Evolutionary conservation across 176 grass and related monocot species (phyloP).

Genomic region (Bothriochloa decipiens): DNA sequence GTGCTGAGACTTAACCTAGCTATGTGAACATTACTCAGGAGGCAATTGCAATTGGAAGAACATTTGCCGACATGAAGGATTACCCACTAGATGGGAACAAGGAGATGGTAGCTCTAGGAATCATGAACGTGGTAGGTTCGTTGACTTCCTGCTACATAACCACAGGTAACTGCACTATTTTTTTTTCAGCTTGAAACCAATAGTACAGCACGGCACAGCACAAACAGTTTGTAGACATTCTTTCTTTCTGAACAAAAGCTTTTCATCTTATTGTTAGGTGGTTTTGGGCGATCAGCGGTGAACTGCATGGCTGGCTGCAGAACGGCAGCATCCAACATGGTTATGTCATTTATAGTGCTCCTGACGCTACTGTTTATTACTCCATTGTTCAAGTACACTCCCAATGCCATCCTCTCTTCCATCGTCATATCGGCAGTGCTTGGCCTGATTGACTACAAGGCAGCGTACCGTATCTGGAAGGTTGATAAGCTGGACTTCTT

Average conservation of each 20-base stretch:
- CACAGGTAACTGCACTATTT: too few relatives aligned
- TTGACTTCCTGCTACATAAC: too few relatives aligned
- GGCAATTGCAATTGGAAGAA: too few relatives aligned
- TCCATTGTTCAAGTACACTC: constrained; percentile 91
- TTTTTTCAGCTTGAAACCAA: constrained; percentile 21
- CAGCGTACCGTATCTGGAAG: constrained; percentile 81
- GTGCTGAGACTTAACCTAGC: constrained; percentile 7
- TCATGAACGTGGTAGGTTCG: too few relatives aligned
- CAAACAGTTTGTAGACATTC: background rate
- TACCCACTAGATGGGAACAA: too few relatives aligned
- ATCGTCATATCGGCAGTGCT: constrained; percentile 89
- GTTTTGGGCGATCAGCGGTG: constrained; percentile 83
- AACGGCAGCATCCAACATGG: constrained; percentile 74
- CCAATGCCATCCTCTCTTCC: too few relatives aligned
- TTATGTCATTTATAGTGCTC: constrained; percentile 79
- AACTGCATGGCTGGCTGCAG: constrained; percentile 88
- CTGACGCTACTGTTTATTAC: constrained; percentile 76
- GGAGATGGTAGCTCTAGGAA: too few relatives aligned
- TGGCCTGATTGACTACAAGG: constrained; percentile 62
- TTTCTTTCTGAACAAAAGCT: constrained; percentile 19
- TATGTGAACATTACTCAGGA: background rate
- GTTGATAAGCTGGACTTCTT: constrained; percentile 57
- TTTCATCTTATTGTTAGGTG: constrained; percentile 28
- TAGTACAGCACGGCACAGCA: too few relatives aligned
- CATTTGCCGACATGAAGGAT: too few relatives aligned